Conservation (phyloP, 148 eudicot genomes). For the Rhododendron henanense region DNA sequence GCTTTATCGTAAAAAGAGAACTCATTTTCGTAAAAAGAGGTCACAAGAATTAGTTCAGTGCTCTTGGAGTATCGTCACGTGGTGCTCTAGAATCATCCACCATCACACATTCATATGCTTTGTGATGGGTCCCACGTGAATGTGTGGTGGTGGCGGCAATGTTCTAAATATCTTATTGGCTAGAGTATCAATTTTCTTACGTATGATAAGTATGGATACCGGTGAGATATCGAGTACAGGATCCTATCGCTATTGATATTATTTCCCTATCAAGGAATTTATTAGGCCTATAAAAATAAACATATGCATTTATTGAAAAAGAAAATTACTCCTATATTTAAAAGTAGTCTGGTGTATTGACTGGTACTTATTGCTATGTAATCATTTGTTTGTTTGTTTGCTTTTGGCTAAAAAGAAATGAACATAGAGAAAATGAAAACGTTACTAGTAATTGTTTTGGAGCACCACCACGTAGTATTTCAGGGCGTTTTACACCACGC, state of each 20-base stretch:
- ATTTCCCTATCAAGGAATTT: no score
- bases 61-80: no score
- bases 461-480: background rate
- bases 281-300: no score
- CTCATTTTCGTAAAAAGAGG: background rate
- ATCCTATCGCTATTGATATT: no score
- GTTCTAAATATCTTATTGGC: no score
- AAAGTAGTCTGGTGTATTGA: background rate
- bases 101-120: background rate
- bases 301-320: background rate
- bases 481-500: background rate
- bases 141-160: background rate
- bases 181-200: background rate
- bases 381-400: background rate
- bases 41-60: background rate
- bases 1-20: background rate
- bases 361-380: no score
- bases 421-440: no score
- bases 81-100: no score
- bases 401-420: background rate
- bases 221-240: no score
- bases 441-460: no score
- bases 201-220: background rate
- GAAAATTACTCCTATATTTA: no score
- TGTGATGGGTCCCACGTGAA: background rate